These are phyloP conservation scores for Lentinula raphanica DNA, from an alignment of 768 basidiomycete species.

Conservation along the genomic window DNA sequence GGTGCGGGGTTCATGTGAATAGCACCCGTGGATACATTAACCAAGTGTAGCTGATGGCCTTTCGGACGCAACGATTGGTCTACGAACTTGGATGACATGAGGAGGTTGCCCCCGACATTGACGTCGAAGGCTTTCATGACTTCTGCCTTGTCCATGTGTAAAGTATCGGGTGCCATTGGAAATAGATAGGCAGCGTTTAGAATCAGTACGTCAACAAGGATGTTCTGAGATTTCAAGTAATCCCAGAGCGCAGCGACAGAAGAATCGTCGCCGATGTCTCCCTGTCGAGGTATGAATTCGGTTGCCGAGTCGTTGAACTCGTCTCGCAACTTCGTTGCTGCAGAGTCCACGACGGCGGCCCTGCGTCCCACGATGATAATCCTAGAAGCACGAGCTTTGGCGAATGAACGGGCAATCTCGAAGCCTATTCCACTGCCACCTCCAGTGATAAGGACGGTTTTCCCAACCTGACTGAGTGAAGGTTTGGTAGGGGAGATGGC, in stretches of 20 bases:
- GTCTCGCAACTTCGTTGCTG: not conserved
- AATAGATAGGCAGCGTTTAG: not conserved
- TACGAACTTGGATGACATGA: not conserved
- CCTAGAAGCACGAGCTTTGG: not conserved
- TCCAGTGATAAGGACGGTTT: not conserved
- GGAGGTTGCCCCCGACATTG: not conserved
- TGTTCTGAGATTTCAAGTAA: not conserved
- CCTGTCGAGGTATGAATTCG: not conserved
- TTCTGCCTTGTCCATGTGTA: not conserved
- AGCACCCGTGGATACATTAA: not conserved
- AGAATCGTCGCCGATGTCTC: not conserved
- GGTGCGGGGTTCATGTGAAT: not conserved
- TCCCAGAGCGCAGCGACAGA: not conserved
- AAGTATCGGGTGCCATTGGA: not conserved
- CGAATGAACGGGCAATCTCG: not conserved
- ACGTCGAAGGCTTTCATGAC: not conserved
- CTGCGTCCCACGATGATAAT: not conserved
- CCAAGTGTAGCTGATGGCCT: not conserved
- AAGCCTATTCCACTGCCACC: constrained; percentile 2
- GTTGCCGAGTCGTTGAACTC: not conserved
- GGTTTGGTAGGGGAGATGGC: not conserved
- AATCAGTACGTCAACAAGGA: not conserved
- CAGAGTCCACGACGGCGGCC: not conserved
- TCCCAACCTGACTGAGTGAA: not conserved
- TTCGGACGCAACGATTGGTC: not conserved